A percentile compares a stretch with the other conserved stretches of the same genome.
phyloP scores from a whole-genome alignment of 345 rosid species.

The Psidium friedrichsthalianum region DNA sequence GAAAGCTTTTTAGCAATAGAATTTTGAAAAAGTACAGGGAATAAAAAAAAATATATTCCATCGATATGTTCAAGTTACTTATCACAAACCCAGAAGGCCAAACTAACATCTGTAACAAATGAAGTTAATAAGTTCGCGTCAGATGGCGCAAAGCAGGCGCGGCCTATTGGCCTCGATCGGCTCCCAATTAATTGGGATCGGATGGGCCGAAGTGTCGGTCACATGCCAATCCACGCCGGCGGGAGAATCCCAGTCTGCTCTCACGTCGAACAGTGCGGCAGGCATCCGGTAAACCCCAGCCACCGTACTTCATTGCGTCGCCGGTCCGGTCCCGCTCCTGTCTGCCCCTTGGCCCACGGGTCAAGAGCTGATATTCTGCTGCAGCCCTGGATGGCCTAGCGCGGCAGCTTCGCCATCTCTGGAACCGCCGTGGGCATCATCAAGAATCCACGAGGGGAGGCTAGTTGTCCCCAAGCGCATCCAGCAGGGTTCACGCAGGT shows the following conservation, averaged over 20 bases:
- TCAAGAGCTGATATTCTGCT: constrained; percentile 76
- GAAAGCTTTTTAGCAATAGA: neutral
- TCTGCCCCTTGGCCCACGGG: constrained; percentile 14
- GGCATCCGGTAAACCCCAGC: constrained; percentile 56
- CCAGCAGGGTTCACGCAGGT: constrained; percentile 41
- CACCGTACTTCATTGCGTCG: constrained; percentile 43
- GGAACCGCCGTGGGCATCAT: constrained; percentile 46
- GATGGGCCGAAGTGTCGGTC: neutral
- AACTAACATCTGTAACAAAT: neutral
- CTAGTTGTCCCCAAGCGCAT: constrained; percentile 43
- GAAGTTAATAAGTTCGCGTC: neutral
- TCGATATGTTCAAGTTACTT: neutral
- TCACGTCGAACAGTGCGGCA: constrained; percentile 70
- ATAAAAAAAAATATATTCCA: neutral
- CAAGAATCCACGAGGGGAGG: constrained; percentile 39
- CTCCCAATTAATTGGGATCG: neutral
- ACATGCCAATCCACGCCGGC: constrained; percentile 50
- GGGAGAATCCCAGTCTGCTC: constrained; percentile 81
- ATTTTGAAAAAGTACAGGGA: neutral
- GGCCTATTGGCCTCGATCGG: neutral
- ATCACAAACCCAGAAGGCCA: neutral
- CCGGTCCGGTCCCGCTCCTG: neutral
- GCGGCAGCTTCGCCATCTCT: constrained; percentile 51
- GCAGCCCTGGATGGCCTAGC: constrained; percentile 37
- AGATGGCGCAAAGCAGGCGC: neutral